Percentiles rank a stretch among this genome's conserved stretches.
phyloP scores from a whole-genome alignment of 176 grass and related monocot species.

The Echinochloa phyllopogon region DNA sequence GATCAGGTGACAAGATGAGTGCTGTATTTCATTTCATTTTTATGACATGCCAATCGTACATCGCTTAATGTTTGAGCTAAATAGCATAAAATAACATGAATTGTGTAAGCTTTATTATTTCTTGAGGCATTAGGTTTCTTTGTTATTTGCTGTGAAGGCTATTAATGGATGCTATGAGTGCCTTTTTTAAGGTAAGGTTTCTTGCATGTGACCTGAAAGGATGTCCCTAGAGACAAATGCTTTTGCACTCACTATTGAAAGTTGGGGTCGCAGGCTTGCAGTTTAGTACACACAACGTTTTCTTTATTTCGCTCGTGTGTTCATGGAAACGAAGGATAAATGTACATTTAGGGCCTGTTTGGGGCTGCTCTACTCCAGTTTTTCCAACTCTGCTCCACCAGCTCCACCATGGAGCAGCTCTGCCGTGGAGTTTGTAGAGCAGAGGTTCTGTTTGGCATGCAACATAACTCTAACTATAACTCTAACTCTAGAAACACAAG shows the following conservation, averaged over 20 bases:
- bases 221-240: no score
- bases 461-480: no score
- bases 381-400: no score
- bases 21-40: slow-evolving; percentile 29
- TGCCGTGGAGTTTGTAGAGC: no score
- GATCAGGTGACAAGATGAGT: neutral
- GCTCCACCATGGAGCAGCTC: no score
- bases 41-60: slow-evolving; percentile 17
- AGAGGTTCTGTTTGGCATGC: no score
- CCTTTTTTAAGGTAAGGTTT: neutral
- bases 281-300: neutral
- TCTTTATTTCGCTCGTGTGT: neutral
- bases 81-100: neutral
- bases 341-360: neutral
- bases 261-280: neutral
- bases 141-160: no score
- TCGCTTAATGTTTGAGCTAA: neutral
- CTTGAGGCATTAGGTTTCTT: neutral
- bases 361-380: no score
- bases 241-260: no score
- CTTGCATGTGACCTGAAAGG: neutral
- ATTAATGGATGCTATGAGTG: neutral
- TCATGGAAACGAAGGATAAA: neutral
- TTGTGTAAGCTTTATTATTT: neutral
- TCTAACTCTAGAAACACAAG: no score